Evolutionary conservation across 371 early-diverging fungal species (phyloP).

Genomic region (Syncephalis plumigaleata): DNA sequence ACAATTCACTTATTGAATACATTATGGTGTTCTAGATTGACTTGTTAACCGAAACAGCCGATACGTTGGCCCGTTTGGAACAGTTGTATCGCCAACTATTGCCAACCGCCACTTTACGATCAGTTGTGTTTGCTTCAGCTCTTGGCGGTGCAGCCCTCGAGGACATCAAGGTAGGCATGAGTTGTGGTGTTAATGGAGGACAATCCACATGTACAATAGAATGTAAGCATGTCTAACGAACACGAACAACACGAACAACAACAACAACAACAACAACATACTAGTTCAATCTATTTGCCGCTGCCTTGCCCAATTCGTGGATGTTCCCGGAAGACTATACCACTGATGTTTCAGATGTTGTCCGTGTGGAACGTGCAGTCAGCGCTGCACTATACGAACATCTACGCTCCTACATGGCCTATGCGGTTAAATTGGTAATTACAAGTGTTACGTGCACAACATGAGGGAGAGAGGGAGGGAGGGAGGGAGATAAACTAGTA

Average conservation of each 20-base stretch:
- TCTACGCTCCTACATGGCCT: conserved; percentile 42
- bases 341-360: conserved; percentile 40
- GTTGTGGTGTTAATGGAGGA: too few species aligned
- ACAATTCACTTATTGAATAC: too few species aligned
- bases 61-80: conserved; percentile 2
- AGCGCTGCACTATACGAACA: conserved; percentile 46
- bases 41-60: background rate
- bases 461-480: too few species aligned
- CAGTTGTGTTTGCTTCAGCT: conserved; percentile 27
- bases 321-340: conserved; percentile 33
- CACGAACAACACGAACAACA: background rate
- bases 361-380: conserved; percentile 51
- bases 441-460: background rate
- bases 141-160: conserved; percentile 11
- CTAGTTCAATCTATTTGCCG: conserved; percentile 18
- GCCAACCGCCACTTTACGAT: background rate
- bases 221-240: too few species aligned
- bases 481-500: too few species aligned
- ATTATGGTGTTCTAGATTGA: background rate
- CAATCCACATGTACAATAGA: too few species aligned
- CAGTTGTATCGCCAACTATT: background rate
- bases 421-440: conserved; percentile 29
- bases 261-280: background rate
- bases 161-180: conserved; percentile 15
- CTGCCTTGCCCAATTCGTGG: conserved; percentile 33